These are phyloP conservation scores for Aegle marmelos DNA, from an alignment of 345 rosid species.

Conservation along the genomic window DNA sequence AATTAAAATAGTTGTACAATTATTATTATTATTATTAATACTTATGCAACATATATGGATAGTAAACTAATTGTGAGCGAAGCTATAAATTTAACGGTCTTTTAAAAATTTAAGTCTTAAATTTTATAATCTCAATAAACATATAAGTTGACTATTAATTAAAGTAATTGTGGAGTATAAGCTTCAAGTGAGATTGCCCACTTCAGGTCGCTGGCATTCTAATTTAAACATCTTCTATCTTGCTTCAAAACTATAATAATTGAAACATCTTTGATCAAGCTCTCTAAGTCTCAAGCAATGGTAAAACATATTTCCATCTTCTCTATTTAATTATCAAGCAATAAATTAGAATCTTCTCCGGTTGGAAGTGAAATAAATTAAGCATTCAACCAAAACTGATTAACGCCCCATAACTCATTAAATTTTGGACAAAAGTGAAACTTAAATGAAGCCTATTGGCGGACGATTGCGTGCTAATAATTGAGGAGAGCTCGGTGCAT, in stretches of 20 bases:
- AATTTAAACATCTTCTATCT: too few species aligned
- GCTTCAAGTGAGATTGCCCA: too few species aligned
- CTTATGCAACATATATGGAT: rapidly evolving
- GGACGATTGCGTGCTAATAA: neutral
- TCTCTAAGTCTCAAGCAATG: neutral
- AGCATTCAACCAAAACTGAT: neutral
- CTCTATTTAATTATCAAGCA: neutral
- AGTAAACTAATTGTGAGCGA: neutral
- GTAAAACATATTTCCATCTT: neutral
- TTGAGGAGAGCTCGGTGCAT: neutral
- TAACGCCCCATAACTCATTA: neutral
- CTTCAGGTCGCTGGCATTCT: too few species aligned
- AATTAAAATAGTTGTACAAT: too few species aligned
- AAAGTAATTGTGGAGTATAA: too few species aligned
- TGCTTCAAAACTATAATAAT: too few species aligned
- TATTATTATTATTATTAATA: neutral
- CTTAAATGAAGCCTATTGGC: neutral
- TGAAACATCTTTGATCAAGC: too few species aligned
- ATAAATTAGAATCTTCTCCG: neutral
- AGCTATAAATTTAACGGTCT: too few species aligned
- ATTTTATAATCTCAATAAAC: too few species aligned
- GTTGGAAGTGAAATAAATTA: neutral
- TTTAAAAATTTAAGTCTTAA: too few species aligned
- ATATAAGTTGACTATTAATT: too few species aligned
- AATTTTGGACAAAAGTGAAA: neutral